These are phyloP conservation scores for Dryas integrifolia DNA, from an alignment of 331 rosid species.

Conservation along the genomic window DNA sequence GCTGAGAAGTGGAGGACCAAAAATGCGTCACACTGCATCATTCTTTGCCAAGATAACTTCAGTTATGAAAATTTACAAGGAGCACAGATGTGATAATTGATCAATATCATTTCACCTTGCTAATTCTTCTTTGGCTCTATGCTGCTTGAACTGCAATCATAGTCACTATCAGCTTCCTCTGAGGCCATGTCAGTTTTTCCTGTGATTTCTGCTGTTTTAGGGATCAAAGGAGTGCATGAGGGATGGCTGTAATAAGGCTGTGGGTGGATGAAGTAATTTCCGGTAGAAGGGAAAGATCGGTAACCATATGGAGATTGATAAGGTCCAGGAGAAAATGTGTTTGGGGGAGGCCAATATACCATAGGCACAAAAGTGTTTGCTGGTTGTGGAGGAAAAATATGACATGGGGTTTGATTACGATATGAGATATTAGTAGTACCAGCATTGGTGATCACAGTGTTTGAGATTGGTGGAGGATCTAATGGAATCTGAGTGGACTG, in stretches of 20 bases:
- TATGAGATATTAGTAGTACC: slow-evolving; percentile 32
- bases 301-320: slow-evolving; percentile 53
- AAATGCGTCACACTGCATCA: slow-evolving; percentile 17
- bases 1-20: slow-evolving; percentile 23
- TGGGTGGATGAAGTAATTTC: slow-evolving; percentile 54
- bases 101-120: slow-evolving; percentile 24
- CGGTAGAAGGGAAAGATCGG: slow-evolving; percentile 48
- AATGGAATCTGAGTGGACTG: slow-evolving; percentile 44
- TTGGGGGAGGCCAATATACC: slow-evolving; percentile 78
- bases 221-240: slow-evolving; percentile 26
- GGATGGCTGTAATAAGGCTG: slow-evolving; percentile 47
- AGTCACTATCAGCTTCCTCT: slow-evolving; percentile 43
- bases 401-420: slow-evolving; percentile 36
- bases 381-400: slow-evolving; percentile 50
- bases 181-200: slow-evolving; percentile 36
- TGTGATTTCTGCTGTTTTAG: slow-evolving; percentile 38
- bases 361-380: slow-evolving; percentile 58
- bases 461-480: slow-evolving; percentile 32
- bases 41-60: slow-evolving; percentile 10
- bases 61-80: slow-evolving; percentile 12
- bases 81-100: background rate
- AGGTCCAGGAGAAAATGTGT: slow-evolving; percentile 47
- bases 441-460: slow-evolving; percentile 28
- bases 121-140: slow-evolving; percentile 31
- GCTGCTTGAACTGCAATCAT: slow-evolving; percentile 51